These are phyloP conservation scores for Biancaea sappan DNA, from an alignment of 306 rosid species.

Conservation along the genomic window DNA sequence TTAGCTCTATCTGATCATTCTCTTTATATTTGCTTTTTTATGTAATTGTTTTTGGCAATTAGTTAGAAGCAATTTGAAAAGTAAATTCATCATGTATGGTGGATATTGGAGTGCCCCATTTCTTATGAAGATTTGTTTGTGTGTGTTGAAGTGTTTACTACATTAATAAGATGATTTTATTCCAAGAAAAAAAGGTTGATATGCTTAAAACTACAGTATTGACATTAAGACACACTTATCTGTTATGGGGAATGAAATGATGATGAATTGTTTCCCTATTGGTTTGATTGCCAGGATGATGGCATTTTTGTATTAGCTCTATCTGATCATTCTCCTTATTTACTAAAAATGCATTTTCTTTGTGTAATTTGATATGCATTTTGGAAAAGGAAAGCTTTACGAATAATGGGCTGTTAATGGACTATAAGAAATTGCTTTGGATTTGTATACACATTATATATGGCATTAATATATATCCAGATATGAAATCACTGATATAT, in stretches of 20 bases:
- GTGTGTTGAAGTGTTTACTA: not conserved
- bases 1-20: slow-evolving; percentile 57
- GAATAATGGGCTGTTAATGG: not conserved
- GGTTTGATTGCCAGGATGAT: slow-evolving; percentile 52
- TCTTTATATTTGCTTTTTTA: not conserved
- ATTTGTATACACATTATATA: not conserved
- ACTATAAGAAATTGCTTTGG: not conserved
- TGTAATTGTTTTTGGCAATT: not conserved
- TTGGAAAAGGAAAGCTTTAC: not conserved
- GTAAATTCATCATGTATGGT: not conserved
- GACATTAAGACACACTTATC: not conserved
- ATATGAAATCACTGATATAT: not conserved
- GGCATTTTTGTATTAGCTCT: slow-evolving; percentile 50
- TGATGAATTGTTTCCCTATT: slow-evolving; percentile 48
- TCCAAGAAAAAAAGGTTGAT: not conserved
- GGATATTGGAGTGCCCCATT: not conserved
- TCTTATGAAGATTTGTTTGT: not conserved
- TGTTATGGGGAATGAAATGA: slow-evolving; percentile 38
- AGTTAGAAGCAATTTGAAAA: not conserved
- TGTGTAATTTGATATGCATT: no score
- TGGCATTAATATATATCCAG: not conserved
- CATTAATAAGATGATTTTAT: not conserved
- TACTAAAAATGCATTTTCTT: not conserved
- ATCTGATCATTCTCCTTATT: slow-evolving; percentile 47
- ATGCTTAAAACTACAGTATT: not conserved